Conservation (phyloP, 805 yeast species). For the Lipomyces starkeyi region DNA sequence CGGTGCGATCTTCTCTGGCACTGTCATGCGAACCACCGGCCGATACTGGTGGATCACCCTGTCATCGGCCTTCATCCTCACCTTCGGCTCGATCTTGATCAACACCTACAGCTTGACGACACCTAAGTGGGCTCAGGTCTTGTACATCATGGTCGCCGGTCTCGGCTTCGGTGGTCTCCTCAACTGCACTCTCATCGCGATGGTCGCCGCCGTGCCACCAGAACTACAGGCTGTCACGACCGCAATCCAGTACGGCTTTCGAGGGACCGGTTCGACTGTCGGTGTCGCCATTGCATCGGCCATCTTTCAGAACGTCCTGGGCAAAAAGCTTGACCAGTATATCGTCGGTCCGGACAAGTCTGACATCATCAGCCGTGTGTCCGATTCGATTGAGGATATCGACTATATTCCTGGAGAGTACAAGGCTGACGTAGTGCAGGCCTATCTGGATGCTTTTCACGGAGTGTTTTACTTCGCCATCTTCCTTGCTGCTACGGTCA, state of each 20-base stretch:
- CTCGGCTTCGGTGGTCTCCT: conserved; percentile 61
- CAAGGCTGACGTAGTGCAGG: conserved; percentile 29
- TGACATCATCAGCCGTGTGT: conserved; percentile 32
- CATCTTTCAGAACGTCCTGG: conserved; percentile 56
- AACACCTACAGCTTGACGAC: conserved; percentile 22
- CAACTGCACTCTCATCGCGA: conserved; percentile 64
- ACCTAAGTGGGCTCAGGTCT: conserved; percentile 24
- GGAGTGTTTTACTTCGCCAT: conserved; percentile 35
- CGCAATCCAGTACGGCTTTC: conserved; percentile 74
- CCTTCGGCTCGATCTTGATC: conserved; percentile 27
- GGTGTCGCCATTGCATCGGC: conserved; percentile 68
- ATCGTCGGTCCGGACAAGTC: conserved; percentile 28
- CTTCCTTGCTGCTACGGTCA: conserved; percentile 27
- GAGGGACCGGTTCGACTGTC: conserved; percentile 72
- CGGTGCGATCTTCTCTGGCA: conserved; percentile 72
- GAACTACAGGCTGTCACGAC: conserved; percentile 73
- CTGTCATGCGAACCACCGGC: conserved; percentile 70
- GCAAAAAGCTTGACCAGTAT: conserved; percentile 35
- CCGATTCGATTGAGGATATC: conserved; percentile 34
- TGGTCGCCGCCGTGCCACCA: conserved; percentile 66
- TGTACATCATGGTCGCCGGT: conserved; percentile 55
- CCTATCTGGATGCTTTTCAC: conserved; percentile 35
- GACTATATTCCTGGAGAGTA: conserved; percentile 22
- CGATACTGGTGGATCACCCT: conserved; percentile 38
- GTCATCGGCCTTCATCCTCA: conserved; percentile 37